phyloP scores from a whole-genome alignment of 176 grass and related monocot genomes.

The Elymus sibiricus region DNA sequence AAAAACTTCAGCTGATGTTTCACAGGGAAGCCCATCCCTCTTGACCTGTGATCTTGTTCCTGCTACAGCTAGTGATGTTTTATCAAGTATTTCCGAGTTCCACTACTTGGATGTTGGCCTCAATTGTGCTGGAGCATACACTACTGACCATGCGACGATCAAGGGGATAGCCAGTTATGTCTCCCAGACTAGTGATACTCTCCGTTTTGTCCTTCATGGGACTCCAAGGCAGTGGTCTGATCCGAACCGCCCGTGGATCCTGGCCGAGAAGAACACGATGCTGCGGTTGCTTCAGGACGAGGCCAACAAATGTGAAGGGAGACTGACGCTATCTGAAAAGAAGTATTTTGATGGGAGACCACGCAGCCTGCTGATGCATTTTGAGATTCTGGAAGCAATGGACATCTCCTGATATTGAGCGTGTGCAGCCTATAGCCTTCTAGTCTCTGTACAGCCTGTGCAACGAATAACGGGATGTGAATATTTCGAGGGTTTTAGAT shows the following conservation, averaged over 20 bases:
- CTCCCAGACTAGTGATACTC: conserved; percentile 1
- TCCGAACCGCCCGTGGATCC: conserved; percentile 46
- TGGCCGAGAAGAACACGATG: conserved; percentile 44
- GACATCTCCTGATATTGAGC: conserved; percentile 31
- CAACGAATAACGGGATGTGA: not conserved
- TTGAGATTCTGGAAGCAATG: conserved; percentile 66
- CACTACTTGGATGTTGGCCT: conserved; percentile 89
- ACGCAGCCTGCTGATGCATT: conserved; percentile 57
- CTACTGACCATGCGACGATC: conserved; percentile 49
- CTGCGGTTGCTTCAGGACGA: conserved; percentile 41
- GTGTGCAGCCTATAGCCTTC: not conserved
- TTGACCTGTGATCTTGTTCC: conserved; percentile 38
- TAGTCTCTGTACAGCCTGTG: not conserved
- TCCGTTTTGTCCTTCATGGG: conserved; percentile 63
- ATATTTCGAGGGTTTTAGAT: not conserved
- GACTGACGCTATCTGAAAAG: conserved; percentile 41
- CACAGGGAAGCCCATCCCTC: not conserved
- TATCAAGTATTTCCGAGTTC: conserved; percentile 68
- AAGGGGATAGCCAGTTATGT: conserved; percentile 42
- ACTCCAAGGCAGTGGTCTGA: conserved; percentile 73
- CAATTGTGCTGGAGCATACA: conserved; percentile 79
- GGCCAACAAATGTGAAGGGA: conserved; percentile 28
- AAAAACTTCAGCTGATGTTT: conserved; percentile 1
- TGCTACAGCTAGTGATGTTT: conserved; percentile 34
- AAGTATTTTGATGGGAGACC: conserved; percentile 40